Conservation (phyloP, 306 rosid species). For the Styphnolobium japonicum region DNA sequence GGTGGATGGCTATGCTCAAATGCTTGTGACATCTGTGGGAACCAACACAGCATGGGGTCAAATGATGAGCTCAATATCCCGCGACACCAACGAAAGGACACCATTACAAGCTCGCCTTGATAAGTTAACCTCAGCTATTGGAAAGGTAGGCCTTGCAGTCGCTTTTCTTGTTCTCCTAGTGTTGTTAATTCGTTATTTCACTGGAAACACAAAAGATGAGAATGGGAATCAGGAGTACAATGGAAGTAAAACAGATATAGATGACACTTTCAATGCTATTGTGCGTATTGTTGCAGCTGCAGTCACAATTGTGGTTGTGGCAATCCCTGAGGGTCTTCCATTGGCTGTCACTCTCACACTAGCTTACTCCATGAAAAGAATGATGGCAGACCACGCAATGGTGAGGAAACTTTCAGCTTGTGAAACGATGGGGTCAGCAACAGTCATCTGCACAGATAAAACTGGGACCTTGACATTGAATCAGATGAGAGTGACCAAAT, state of each 20-base stretch:
- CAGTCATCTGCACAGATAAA: constrained; percentile 85
- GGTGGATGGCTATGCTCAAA: constrained; percentile 63
- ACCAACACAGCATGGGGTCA: constrained; percentile 84
- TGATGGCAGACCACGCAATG: constrained; percentile 93
- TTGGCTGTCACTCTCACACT: constrained; percentile 84
- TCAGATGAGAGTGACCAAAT: constrained; percentile 72
- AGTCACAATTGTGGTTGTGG: constrained; percentile 89
- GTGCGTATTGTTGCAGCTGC: constrained; percentile 63
- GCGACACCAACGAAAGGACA: constrained; percentile 58
- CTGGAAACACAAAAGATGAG: constrained; percentile 55
- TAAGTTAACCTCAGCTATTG: constrained; percentile 72
- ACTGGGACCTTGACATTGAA: constrained; percentile 83
- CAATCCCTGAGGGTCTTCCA: constrained; percentile 91
- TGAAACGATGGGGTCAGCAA: constrained; percentile 94
- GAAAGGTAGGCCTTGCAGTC: constrained; percentile 86
- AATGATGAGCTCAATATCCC: constrained; percentile 83
- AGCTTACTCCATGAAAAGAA: constrained; percentile 94
- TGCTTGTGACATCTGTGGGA: constrained; percentile 83
- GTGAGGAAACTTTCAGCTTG: constrained; percentile 89
- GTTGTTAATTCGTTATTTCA: constrained; percentile 75
- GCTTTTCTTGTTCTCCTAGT: constrained; percentile 75
- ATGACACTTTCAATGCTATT: constrained; percentile 50
- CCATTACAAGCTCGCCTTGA: constrained; percentile 85
- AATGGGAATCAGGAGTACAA: constrained; percentile 48
- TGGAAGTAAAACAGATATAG: constrained; percentile 34